Evolutionary conservation across 768 basidiomycete species (phyloP).

Genomic region (Rhizopogon sp.): DNA sequence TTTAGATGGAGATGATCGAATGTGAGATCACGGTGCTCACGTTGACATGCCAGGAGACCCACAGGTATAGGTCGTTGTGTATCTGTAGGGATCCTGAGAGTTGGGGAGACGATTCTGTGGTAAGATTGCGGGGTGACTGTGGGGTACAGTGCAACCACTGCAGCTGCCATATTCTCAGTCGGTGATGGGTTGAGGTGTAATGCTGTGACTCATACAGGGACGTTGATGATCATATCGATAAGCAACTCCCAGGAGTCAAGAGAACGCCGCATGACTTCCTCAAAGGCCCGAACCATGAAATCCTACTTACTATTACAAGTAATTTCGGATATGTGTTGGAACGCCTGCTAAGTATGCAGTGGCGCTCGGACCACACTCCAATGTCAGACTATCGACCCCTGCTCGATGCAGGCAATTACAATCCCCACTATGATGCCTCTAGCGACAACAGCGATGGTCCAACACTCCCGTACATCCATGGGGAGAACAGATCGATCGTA

Average conservation of each 20-base stretch:
- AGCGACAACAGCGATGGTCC: background rate
- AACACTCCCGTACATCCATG: constrained; percentile 2
- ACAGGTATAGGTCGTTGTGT: constrained; percentile 55
- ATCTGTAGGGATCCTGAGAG: constrained; percentile 50
- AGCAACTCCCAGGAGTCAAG: background rate
- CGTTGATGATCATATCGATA: background rate
- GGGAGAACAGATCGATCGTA: constrained; percentile 31
- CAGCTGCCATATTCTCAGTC: constrained; percentile 21
- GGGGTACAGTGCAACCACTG: constrained; percentile 40
- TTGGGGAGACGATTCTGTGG: constrained; percentile 59
- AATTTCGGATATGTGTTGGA: too few relatives aligned
- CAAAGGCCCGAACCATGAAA: too few relatives aligned
- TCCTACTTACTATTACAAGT: too few relatives aligned
- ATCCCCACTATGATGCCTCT: background rate
- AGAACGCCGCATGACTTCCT: background rate
- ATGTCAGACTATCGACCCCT: background rate
- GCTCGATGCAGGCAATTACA: background rate
- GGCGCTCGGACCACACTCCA: background rate
- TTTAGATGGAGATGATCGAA: constrained; percentile 1
- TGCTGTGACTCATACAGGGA: background rate
- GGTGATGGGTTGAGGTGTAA: background rate
- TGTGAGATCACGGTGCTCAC: constrained; percentile 31
- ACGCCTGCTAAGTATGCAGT: too few relatives aligned
- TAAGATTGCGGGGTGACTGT: constrained; percentile 50
- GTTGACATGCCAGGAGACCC: constrained; percentile 76